Evolutionary conservation across 352 stramenopile species (phyloP).

Genomic region (Phytophthora lateralis): DNA sequence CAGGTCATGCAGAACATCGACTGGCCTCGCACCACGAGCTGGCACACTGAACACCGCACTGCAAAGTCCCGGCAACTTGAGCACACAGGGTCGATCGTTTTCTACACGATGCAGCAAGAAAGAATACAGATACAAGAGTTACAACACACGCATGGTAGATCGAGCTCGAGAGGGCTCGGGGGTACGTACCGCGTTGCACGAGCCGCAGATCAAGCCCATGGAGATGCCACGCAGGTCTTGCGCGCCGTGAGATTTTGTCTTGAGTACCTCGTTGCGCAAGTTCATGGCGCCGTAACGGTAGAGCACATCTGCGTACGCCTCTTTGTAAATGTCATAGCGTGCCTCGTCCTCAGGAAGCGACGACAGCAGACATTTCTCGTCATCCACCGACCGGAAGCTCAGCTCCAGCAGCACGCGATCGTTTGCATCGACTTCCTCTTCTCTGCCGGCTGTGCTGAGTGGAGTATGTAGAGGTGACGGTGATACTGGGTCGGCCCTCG

Average conservation of each 20-base stretch:
- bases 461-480: slow-evolving; percentile 25
- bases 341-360: slow-evolving; percentile 50
- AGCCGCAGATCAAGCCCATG: slow-evolving; percentile 68
- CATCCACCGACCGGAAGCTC: slow-evolving; percentile 40
- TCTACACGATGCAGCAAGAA: slow-evolving; percentile 30
- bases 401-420: slow-evolving; percentile 63
- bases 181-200: slow-evolving; percentile 60
- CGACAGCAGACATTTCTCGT: slow-evolving; percentile 59
- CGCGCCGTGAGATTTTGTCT: slow-evolving; percentile 42
- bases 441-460: slow-evolving; percentile 10
- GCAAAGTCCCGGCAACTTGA: slow-evolving; percentile 73
- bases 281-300: slow-evolving; percentile 84
- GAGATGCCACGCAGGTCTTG: slow-evolving; percentile 57
- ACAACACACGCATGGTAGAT: background rate
- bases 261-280: slow-evolving; percentile 74
- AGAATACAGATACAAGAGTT: background rate
- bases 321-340: slow-evolving; percentile 85
- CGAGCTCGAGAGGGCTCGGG: background rate
- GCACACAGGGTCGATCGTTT: slow-evolving; percentile 63
- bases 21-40: slow-evolving; percentile 82
- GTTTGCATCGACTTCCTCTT: slow-evolving; percentile 43
- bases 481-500: slow-evolving; percentile 15
- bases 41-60: slow-evolving; percentile 80
- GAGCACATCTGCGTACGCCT: slow-evolving; percentile 78
- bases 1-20: slow-evolving; percentile 90